Percentiles rank a stretch among this genome's conserved stretches.
Conservation (phyloP, 768 basidiomycete genomes). For the Amanita pallidorosea region DNA sequence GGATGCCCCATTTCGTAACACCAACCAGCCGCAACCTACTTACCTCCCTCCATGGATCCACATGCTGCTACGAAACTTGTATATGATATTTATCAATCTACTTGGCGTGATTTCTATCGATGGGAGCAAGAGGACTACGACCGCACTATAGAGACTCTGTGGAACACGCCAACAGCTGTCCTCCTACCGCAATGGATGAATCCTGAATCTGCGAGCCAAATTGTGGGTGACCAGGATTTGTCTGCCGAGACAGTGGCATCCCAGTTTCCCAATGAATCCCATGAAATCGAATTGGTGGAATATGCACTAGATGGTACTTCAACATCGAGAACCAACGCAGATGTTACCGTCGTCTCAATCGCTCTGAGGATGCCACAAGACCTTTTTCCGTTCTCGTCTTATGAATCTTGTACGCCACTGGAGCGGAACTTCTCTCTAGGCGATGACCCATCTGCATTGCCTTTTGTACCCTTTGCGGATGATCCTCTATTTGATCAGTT, state of each 20-base stretch:
- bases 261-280: background rate
- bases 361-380: background rate
- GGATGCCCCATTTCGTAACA: background rate
- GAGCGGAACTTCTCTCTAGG: constrained; percentile 36
- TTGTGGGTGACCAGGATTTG: background rate
- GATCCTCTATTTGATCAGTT: constrained; percentile 39
- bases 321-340: background rate
- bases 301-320: background rate
- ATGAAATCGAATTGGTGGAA: background rate
- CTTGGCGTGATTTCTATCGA: constrained; percentile 13
- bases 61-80: background rate
- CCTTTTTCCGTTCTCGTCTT: constrained; percentile 18
- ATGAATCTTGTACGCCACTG: constrained; percentile 48
- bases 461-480: constrained; percentile 54
- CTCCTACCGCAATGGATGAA: constrained; percentile 1
- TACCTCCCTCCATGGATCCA: background rate
- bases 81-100: constrained; percentile 5
- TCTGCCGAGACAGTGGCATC: background rate
- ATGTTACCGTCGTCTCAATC: background rate
- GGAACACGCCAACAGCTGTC: background rate
- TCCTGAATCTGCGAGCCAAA: background rate
- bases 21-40: too few species aligned
- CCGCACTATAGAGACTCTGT: constrained; percentile 9
- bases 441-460: constrained; percentile 47
- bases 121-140: constrained; percentile 14